These are phyloP conservation scores for Boletus reticulatus DNA, from an alignment of 768 basidiomycete genomes.

Conservation along the genomic window DNA sequence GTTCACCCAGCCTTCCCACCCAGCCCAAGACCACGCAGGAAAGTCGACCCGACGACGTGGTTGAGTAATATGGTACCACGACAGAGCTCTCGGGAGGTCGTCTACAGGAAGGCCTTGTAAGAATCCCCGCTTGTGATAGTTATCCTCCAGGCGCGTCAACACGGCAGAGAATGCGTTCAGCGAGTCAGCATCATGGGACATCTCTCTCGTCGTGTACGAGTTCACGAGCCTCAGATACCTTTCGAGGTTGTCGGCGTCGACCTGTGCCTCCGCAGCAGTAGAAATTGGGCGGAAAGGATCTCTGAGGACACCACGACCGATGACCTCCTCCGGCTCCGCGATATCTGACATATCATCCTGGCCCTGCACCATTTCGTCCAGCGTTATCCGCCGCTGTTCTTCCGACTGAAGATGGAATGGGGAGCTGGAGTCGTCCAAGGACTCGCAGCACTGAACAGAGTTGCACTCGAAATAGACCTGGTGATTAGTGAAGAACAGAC, in stretches of 20 bases:
- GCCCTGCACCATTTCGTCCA: not conserved
- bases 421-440: constrained; percentile 9
- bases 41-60: constrained; percentile 3
- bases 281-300: constrained; percentile 10
- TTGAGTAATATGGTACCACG: constrained; percentile 4
- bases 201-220: constrained; percentile 1
- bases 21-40: constrained; percentile 12
- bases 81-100: constrained; percentile 8
- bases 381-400: not conserved
- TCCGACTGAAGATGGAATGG: constrained; percentile 12
- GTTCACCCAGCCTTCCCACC: constrained; percentile 4
- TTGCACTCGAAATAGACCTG: constrained; percentile 21
- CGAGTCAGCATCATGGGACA: constrained; percentile 8
- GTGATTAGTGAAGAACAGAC: constrained; percentile 18
- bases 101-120: constrained; percentile 12
- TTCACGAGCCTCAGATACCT: constrained; percentile 6
- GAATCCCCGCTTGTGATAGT: constrained; percentile 8
- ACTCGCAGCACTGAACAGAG: constrained; percentile 11
- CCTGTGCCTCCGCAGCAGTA: not conserved
- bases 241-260: not conserved
- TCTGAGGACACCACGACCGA: constrained; percentile 4
- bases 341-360: not conserved
- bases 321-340: not conserved
- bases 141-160: constrained; percentile 2
- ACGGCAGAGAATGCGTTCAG: constrained; percentile 16